These are phyloP conservation scores for Ophiognomonia clavigignenti-juglandacearum DNA, from an alignment of 2,329 filamentous ascomycete genomes.

Conservation along the genomic window DNA sequence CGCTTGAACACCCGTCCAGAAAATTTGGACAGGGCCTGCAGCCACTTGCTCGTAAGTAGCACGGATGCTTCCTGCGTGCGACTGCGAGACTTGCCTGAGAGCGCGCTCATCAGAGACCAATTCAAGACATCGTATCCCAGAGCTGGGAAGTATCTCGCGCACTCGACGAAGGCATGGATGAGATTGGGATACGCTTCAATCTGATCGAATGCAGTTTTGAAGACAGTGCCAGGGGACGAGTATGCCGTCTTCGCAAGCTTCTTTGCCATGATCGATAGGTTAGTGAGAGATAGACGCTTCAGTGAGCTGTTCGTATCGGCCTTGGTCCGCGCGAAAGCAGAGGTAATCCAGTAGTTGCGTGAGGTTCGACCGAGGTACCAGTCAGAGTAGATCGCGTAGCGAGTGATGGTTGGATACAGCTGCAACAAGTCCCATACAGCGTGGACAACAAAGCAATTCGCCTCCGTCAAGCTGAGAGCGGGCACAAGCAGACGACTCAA, in stretches of 20 bases:
- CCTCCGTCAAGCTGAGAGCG: constrained; percentile 77
- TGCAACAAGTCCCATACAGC: constrained; percentile 82
- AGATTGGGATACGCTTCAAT: constrained; percentile 94
- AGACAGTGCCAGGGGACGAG: constrained; percentile 85
- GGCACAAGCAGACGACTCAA: constrained; percentile 82
- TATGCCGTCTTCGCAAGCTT: constrained; percentile 88
- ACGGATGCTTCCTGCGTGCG: constrained; percentile 59
- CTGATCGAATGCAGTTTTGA: constrained; percentile 81
- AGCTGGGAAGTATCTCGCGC: constrained; percentile 87
- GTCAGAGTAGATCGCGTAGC: constrained; percentile 88
- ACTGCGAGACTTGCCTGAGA: constrained; percentile 57
- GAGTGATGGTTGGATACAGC: constrained; percentile 67
- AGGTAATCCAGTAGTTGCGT: constrained; percentile 69
- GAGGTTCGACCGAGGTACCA: constrained; percentile 83
- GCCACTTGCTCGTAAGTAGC: constrained; percentile 81
- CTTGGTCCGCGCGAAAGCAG: constrained; percentile 71
- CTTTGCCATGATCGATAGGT: constrained; percentile 79
- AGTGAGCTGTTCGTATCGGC: constrained; percentile 80
- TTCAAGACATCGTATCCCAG: constrained; percentile 90
- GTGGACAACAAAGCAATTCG: constrained; percentile 79
- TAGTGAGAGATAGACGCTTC: constrained; percentile 85
- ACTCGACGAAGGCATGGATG: constrained; percentile 91
- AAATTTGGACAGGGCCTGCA: constrained; percentile 85
- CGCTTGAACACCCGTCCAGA: constrained; percentile 85
- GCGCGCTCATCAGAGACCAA: constrained; percentile 80